Base-by-base conservation (phyloP, 345 rosid species). In the Excoecaria cochinchinensis region DNA sequence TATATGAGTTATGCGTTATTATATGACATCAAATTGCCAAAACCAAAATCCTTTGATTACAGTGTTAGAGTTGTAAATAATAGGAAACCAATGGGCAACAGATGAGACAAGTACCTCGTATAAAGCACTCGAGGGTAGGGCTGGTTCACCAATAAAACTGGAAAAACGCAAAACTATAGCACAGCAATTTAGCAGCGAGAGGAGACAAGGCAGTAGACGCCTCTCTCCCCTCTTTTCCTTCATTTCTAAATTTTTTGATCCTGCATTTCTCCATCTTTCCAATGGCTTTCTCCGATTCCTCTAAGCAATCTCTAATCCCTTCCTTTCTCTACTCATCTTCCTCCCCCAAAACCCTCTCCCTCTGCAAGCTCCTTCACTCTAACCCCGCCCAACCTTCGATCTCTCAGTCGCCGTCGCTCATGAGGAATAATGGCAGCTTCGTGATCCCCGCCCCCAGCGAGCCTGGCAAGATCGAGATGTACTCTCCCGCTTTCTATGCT, bases 401-500 rank as follows among this genome's bases (percentile, higher is more conserved):
- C 16, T 65, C 86, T 12, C 53, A 83, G n/a, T 36, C 53, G 63
- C 72, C 64, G 50, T 78, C 84, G 7, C 71, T 69, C 46, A 70
- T 50, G 7, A 70, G 47, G 51, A 77, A 40, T 60, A 61, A 59
- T 39, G 16, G 57, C 10, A 50, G 61, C 74, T 82, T 89, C 74
- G 58, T 82, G 72, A 76, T 90, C 36, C 83, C 88, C 6, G 84
- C 98, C 1, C 97, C 95, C 3, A 84, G 74, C 51, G 97, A 93
- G 88, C 89, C 95, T 0, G 79, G 84, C 14, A 89, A 77, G 90
- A 90, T 96, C 78, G 92, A 84, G 90, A 86, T 93, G 97, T 92
- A 93, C 72, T 93, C 98, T 1, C 94, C 95, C 1, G 89, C 89
- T 36, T 93, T 89, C 78, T 96, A 96, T 68, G 97, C 97, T 36